Evolutionary conservation across 2,329 filamentous ascomycete genomes (phyloP).

Genomic region (Aspergillus sp.): DNA sequence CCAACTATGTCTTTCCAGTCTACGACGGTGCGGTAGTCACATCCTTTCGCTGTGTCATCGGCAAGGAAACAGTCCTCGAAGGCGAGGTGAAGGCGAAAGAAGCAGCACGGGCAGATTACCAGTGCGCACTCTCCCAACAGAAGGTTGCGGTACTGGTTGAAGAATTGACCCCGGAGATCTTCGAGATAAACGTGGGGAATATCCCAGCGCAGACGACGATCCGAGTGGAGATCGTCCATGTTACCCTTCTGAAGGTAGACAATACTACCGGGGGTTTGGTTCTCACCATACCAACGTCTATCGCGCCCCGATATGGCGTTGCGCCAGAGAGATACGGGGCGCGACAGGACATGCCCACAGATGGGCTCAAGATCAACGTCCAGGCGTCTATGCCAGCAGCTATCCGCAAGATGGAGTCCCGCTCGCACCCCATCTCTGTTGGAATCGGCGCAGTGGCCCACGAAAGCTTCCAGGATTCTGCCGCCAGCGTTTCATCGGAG

Average conservation of each 20-base stretch:
- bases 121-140: not conserved
- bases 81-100: slow-evolving; percentile 3
- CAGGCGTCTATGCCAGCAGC: not conserved
- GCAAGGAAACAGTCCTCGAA: not conserved
- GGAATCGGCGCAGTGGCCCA: slow-evolving; percentile 11
- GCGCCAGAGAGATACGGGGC: not conserved
- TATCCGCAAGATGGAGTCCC: slow-evolving; percentile 17
- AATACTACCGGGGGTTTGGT: slow-evolving; percentile 9
- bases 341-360: not conserved
- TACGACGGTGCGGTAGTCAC: slow-evolving; percentile 2
- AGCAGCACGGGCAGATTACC: slow-evolving; percentile 1
- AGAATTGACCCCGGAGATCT: slow-evolving; percentile 11
- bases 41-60: not conserved
- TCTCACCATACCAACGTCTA: slow-evolving; percentile 15
- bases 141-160: slow-evolving; percentile 5
- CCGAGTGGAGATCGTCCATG: slow-evolving; percentile 12
- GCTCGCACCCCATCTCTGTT: slow-evolving; percentile 17
- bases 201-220: slow-evolving; percentile 12
- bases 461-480: slow-evolving; percentile 5
- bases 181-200: slow-evolving; percentile 18
- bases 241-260: slow-evolving; percentile 13
- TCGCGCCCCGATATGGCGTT: slow-evolving; percentile 16
- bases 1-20: slow-evolving; percentile 2
- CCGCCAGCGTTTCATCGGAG: not conserved
- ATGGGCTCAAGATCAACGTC: not conserved